These are phyloP conservation scores for Trypanosomatidae sp. DNA, from an alignment of 208 protist species.

Conservation along the genomic window DNA sequence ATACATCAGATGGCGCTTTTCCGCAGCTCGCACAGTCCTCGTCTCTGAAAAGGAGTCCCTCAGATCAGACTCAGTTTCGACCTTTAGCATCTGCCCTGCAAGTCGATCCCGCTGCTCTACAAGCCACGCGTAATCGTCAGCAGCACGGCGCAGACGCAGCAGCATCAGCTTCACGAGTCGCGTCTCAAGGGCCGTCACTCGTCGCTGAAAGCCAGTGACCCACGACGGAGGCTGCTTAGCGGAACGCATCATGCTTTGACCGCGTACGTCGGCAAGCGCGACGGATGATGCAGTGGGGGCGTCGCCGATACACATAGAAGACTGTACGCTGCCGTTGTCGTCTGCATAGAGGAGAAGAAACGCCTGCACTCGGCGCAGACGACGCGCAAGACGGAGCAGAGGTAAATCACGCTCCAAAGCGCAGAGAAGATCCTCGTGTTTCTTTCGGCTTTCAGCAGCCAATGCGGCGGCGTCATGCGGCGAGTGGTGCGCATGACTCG, in stretches of 20 bases:
- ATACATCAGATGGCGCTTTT: not conserved
- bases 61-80: not conserved
- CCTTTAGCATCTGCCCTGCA: not conserved
- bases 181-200: slow-evolving; percentile 17
- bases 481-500: not conserved
- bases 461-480: not conserved
- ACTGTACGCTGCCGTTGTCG: not conserved
- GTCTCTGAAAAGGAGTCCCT: not conserved
- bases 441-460: not conserved
- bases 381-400: slow-evolving; percentile 13
- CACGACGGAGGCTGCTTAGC: slow-evolving; percentile 3
- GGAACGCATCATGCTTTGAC: not conserved
- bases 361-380: slow-evolving; percentile 13
- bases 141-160: slow-evolving; percentile 17
- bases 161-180: slow-evolving; percentile 25
- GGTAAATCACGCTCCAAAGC: slow-evolving; percentile 6
- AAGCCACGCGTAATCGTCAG: slow-evolving; percentile 15
- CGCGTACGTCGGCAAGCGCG: not conserved
- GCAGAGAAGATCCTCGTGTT: not conserved
- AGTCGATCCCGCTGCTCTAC: slow-evolving; percentile 1
- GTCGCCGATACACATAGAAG: not conserved
- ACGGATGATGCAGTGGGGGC: not conserved
- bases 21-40: not conserved
- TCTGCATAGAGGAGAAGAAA: not conserved
- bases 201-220: slow-evolving; percentile 7